These are phyloP conservation scores for Fusarium torulosum DNA, from an alignment of 2,329 filamentous ascomycete genomes.

Conservation along the genomic window DNA sequence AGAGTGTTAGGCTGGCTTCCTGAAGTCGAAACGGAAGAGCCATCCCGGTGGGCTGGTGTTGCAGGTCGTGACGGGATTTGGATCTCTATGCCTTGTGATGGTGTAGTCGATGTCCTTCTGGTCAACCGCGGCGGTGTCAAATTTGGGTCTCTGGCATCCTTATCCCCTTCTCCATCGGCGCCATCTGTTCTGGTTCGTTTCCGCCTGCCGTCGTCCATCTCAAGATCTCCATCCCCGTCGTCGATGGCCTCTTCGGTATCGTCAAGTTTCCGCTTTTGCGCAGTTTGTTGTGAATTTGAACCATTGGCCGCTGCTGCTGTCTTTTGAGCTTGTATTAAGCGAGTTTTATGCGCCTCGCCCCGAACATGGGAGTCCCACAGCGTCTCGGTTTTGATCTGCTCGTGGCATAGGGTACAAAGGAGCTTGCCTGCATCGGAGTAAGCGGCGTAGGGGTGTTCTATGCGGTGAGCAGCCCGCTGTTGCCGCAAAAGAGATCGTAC, in stretches of 20 bases:
- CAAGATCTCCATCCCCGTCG: slow-evolving; percentile 51
- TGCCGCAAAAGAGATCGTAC: slow-evolving; percentile 83
- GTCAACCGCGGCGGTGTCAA: slow-evolving; percentile 58
- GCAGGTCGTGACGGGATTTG: slow-evolving; percentile 74
- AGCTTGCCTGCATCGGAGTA: slow-evolving; percentile 78
- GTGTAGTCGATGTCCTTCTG: slow-evolving; percentile 65
- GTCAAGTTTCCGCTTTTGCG: slow-evolving; percentile 54
- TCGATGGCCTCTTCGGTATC: slow-evolving; percentile 50
- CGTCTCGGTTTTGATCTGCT: slow-evolving; percentile 73
- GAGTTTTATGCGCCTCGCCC: slow-evolving; percentile 57
- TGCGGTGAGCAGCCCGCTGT: slow-evolving; percentile 79
- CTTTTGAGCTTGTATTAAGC: slow-evolving; percentile 39
- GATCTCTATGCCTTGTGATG: slow-evolving; percentile 68
- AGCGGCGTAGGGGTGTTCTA: slow-evolving; percentile 75
- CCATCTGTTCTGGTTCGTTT: slow-evolving; percentile 62
- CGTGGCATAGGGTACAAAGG: slow-evolving; percentile 74
- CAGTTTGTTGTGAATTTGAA: slow-evolving; percentile 30
- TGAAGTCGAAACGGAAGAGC: slow-evolving; percentile 58
- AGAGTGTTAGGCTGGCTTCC: slow-evolving; percentile 38
- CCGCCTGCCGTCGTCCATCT: slow-evolving; percentile 55
- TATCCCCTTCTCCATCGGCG: slow-evolving; percentile 36
- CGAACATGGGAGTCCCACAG: slow-evolving; percentile 75
- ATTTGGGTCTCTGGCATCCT: slow-evolving; percentile 40
- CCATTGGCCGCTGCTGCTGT: slow-evolving; percentile 26
- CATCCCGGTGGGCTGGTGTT: slow-evolving; percentile 64